phyloP scores from a whole-genome alignment of 83 land plant species.

The Picea abies region DNA sequence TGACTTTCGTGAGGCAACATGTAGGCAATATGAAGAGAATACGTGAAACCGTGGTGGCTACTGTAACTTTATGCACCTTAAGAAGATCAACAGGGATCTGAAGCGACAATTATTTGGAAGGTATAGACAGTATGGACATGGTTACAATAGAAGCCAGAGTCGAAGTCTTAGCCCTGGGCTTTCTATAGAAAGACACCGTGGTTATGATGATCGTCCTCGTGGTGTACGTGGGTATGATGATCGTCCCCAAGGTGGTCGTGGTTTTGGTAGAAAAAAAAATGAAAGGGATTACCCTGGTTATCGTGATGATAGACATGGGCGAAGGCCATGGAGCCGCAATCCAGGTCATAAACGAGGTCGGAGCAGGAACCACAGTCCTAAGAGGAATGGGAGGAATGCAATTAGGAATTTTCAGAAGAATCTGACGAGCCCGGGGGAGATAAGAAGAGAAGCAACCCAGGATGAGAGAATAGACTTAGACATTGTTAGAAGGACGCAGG shows the following conservation, averaged over 20 bases:
- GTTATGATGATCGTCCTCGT: slow-evolving; percentile 28
- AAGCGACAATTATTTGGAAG: slow-evolving; percentile 59
- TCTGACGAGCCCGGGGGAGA: too few relatives aligned
- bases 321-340: slow-evolving; percentile 41
- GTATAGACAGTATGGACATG: slow-evolving; percentile 34
- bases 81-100: slow-evolving; percentile 45
- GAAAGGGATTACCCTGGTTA: slow-evolving; percentile 29
- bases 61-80: slow-evolving; percentile 33
- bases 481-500: too few relatives aligned
- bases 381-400: slow-evolving; percentile 8
- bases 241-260: slow-evolving; percentile 3
- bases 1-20: too few relatives aligned
- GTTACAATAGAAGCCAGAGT: slow-evolving; percentile 29
- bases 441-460: too few relatives aligned
- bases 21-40: too few relatives aligned
- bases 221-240: slow-evolving; percentile 23
- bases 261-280: slow-evolving; percentile 29
- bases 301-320: background rate
- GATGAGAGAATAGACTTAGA: too few relatives aligned
- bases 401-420: too few relatives aligned
- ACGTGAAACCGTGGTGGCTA: too few relatives aligned
- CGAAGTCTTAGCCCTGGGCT: slow-evolving; percentile 45
- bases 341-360: slow-evolving; percentile 18
- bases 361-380: slow-evolving; percentile 18
- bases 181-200: slow-evolving; percentile 19